Evolutionary conservation across 1,284 basidiomycete species (phyloP).

Genomic region (Apiotrichum montevideense): DNA sequence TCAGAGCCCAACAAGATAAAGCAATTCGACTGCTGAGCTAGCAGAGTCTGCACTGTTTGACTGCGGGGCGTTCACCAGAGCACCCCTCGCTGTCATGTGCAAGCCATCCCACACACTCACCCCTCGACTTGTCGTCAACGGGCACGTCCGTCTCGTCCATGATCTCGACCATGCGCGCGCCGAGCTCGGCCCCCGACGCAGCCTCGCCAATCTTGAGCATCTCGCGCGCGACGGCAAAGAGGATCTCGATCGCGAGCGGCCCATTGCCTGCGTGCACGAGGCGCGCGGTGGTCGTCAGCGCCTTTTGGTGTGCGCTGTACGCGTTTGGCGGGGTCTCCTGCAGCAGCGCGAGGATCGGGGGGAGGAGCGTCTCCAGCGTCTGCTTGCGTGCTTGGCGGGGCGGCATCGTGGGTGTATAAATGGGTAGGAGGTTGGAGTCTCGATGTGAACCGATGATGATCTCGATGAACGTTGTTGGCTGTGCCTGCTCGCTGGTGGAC

Average conservation of each 20-base stretch:
- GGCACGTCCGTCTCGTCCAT: conserved; percentile 64
- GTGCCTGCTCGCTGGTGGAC: too few relatives aligned
- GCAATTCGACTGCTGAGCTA: too few relatives aligned
- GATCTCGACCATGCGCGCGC: conserved; percentile 68
- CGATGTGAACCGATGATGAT: too few relatives aligned
- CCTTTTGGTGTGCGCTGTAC: conserved; percentile 91
- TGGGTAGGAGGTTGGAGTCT: background rate
- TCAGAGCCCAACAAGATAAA: conserved; percentile 7
- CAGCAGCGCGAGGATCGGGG: conserved; percentile 42
- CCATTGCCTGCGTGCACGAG: conserved; percentile 70
- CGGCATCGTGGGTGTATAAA: conserved; percentile 25
- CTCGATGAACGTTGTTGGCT: too few relatives aligned
- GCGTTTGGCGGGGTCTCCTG: conserved; percentile 49
- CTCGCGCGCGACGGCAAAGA: conserved; percentile 76
- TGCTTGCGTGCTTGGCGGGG: conserved; percentile 34
- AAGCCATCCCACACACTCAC: conserved; percentile 47
- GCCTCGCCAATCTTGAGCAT: conserved; percentile 76
- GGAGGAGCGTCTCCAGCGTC: conserved; percentile 38
- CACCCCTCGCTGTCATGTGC: too few relatives aligned
- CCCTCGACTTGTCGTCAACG: conserved; percentile 62
- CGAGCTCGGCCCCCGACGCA: conserved; percentile 81
- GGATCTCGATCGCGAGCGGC: conserved; percentile 75
- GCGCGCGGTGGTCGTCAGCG: conserved; percentile 82
- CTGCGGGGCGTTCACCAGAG: too few relatives aligned
- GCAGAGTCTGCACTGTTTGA: too few relatives aligned